A percentile compares a stretch with the other conserved stretches of the same genome.
Conservation (phyloP, 2,329 filamentous ascomycete genomes). For the Colletotrichum plurivorum region DNA sequence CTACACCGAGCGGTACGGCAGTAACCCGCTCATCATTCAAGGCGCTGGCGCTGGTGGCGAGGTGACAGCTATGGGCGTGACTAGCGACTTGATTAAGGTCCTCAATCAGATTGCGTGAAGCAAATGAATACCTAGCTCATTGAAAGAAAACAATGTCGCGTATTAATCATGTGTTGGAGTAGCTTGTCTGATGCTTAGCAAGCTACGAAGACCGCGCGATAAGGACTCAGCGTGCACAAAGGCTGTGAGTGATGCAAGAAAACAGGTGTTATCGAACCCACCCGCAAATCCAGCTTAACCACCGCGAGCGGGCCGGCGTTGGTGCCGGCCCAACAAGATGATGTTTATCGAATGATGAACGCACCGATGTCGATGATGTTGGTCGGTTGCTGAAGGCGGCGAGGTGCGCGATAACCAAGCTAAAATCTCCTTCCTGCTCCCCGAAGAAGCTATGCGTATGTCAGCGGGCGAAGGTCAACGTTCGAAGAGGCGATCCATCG, state of each 20-base stretch:
- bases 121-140: neutral
- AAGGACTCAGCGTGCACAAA: too few relatives aligned
- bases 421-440: constrained; percentile 78
- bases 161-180: too few relatives aligned
- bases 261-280: constrained; percentile 13
- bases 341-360: constrained; percentile 17
- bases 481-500: constrained; percentile 41
- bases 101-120: constrained; percentile 75
- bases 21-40: constrained; percentile 93
- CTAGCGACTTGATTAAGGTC: constrained; percentile 93
- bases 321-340: neutral
- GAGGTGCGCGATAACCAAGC: constrained; percentile 60
- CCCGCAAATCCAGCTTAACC: constrained; percentile 34
- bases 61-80: constrained; percentile 98
- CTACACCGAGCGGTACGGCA: constrained; percentile 94
- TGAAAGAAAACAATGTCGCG: neutral
- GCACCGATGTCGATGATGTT: constrained; percentile 7
- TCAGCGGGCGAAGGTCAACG: constrained; percentile 42
- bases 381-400: constrained; percentile 34
- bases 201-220: too few relatives aligned
- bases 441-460: constrained; percentile 76
- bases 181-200: too few relatives aligned
- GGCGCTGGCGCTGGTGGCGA: constrained; percentile 95
- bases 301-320: constrained; percentile 6
- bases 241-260: too few relatives aligned